These are phyloP conservation scores for Phytopythium litorale DNA, from an alignment of 352 stramenopile genomes.

Conservation along the genomic window DNA sequence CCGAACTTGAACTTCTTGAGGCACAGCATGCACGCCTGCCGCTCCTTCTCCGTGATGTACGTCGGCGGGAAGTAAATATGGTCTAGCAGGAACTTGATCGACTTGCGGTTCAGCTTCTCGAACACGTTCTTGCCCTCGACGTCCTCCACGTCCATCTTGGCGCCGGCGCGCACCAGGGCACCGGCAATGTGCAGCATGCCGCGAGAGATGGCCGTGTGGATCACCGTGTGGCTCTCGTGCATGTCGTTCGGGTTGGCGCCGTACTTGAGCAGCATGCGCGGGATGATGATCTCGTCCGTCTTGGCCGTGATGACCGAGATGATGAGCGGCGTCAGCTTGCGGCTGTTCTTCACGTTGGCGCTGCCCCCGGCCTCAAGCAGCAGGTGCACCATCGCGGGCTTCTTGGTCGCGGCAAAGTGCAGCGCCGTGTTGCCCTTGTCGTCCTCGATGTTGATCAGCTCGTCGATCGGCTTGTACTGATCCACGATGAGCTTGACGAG, in stretches of 20 bases:
- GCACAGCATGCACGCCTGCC: constrained; percentile 80
- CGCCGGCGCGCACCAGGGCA: constrained; percentile 59
- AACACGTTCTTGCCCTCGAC: constrained; percentile 81
- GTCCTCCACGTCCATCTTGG: constrained; percentile 87
- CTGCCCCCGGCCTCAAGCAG: constrained; percentile 73
- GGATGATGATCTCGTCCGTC: constrained; percentile 79
- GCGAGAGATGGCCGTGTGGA: constrained; percentile 76
- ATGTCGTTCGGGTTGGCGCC: constrained; percentile 88
- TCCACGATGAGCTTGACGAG: constrained; percentile 82
- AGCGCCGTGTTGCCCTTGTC: constrained; percentile 87
- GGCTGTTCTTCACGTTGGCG: constrained; percentile 86
- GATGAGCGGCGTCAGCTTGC: constrained; percentile 82
- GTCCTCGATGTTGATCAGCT: constrained; percentile 82
- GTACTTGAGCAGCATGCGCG: constrained; percentile 86
- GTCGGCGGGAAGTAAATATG: constrained; percentile 88
- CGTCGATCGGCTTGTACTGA: constrained; percentile 72
- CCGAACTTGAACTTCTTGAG: constrained; percentile 86
- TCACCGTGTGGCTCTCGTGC: constrained; percentile 84
- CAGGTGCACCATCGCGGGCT: constrained; percentile 74
- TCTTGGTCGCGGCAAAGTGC: constrained; percentile 87
- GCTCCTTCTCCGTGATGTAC: constrained; percentile 85
- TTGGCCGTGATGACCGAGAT: constrained; percentile 87
- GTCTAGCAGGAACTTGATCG: constrained; percentile 62
- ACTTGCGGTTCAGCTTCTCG: constrained; percentile 76
- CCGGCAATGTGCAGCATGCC: constrained; percentile 70